A percentile compares a stretch with the other conserved stretches of the same genome.
These are phyloP conservation scores for Viridothelium virens DNA, from an alignment of 495 filamentous ascomycete genomes.

Conservation along the genomic window DNA sequence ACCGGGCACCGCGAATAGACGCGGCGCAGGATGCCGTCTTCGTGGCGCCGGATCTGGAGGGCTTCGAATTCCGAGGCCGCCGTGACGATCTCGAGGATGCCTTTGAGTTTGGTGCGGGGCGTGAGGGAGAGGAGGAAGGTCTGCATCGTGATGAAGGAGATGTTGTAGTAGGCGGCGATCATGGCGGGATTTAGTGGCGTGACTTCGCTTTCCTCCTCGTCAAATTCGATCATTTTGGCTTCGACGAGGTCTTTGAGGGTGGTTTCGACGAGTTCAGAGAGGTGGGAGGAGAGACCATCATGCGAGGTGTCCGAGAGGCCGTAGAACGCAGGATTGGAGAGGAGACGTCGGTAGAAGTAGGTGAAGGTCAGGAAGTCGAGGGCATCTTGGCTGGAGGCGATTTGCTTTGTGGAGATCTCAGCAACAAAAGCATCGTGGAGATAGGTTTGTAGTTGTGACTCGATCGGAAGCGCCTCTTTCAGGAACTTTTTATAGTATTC, in stretches of 20 bases:
- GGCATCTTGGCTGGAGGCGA: slow-evolving; percentile 91
- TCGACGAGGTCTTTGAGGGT: slow-evolving; percentile 87
- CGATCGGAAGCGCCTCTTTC: slow-evolving; percentile 89
- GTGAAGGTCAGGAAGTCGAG: slow-evolving; percentile 98
- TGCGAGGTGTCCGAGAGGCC: slow-evolving; percentile 81
- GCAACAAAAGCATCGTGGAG: slow-evolving; percentile 95
- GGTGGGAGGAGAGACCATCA: slow-evolving; percentile 84
- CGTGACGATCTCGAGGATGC: slow-evolving; percentile 92
- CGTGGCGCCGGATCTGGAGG: slow-evolving; percentile 89
- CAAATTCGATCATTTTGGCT: slow-evolving; percentile 91
- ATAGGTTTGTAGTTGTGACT: slow-evolving; percentile 85
- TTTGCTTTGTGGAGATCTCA: slow-evolving; percentile 88
- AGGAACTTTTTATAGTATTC: slow-evolving; percentile 99
- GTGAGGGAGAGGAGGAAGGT: slow-evolving; percentile 95
- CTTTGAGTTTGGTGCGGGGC: slow-evolving; percentile 84
- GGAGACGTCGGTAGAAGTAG: slow-evolving; percentile 95
- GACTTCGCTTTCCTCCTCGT: slow-evolving; percentile 91
- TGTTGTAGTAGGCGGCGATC: slow-evolving; percentile 98
- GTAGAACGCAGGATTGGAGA: slow-evolving; percentile 96
- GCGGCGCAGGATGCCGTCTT: slow-evolving; percentile 77
- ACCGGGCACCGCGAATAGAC: slow-evolving; percentile 92
- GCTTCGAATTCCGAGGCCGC: slow-evolving; percentile 94
- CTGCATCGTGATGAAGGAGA: slow-evolving; percentile 99
- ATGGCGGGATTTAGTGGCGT: slow-evolving; percentile 88
- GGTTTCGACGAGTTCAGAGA: slow-evolving; percentile 91